These are phyloP conservation scores for Didymellaceae sp. DNA, from an alignment of 2,329 filamentous ascomycete genomes.

Conservation along the genomic window DNA sequence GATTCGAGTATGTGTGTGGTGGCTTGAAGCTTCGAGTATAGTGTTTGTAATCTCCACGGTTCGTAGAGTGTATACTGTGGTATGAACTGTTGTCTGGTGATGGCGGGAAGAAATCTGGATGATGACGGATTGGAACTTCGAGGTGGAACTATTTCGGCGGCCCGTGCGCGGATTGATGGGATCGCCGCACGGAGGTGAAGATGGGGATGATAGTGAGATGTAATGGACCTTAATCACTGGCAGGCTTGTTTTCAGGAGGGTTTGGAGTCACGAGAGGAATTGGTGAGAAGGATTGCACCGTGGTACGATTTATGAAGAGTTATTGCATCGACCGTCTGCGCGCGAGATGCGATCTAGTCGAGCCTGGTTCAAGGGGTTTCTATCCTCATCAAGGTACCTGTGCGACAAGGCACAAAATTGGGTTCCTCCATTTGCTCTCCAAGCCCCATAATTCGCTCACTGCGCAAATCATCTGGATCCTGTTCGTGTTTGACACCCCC, in stretches of 20 bases:
- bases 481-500: no score
- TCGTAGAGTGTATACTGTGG: not conserved
- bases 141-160: slow-evolving; percentile 2
- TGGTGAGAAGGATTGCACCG: not conserved
- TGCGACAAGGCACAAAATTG: no score
- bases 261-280: not conserved
- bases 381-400: no score
- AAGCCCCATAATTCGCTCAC: no score
- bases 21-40: not conserved
- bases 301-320: no score
- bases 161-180: not conserved
- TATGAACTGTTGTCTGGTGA: slow-evolving; percentile 14
- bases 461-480: not conserved
- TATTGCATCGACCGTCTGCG: no score
- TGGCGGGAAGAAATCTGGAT: slow-evolving; percentile 12
- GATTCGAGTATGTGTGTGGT: slow-evolving; percentile 4
- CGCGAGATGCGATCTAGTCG: not conserved
- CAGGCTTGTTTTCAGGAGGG: not conserved
- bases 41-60: not conserved
- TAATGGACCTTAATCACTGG: no score
- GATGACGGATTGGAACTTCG: slow-evolving; percentile 3
- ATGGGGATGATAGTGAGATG: not conserved
- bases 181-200: not conserved
- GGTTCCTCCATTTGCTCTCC: no score
- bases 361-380: no score